Evolutionary conservation across 768 basidiomycete genomes (phyloP).

Genomic region (Serendipita vermifera): DNA sequence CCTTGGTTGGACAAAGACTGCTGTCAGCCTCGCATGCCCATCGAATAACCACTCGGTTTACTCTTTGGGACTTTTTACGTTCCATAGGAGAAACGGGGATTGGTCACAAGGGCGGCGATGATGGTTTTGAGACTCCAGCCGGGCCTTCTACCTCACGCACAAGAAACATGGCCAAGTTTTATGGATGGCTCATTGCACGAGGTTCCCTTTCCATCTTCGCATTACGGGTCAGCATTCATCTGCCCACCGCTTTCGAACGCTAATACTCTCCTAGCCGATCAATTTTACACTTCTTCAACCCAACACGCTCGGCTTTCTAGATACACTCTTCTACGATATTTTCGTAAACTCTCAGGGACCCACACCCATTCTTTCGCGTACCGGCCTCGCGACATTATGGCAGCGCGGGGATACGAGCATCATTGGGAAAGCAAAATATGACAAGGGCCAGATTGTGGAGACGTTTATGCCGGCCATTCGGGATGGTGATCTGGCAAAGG

Average conservation of each 20-base stretch:
- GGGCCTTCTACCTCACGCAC: conserved; percentile 43
- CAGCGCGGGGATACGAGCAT: conserved; percentile 15
- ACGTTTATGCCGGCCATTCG: conserved; percentile 64
- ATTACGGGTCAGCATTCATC: conserved; percentile 59
- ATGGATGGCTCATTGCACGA: conserved; percentile 90
- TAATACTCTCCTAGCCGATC: conserved; percentile 45
- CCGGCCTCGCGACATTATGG: conserved; percentile 2
- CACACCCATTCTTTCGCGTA: conserved; percentile 43
- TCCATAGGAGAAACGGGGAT: conserved; percentile 75
- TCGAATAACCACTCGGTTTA: conserved; percentile 88
- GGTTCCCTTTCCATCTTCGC: conserved; percentile 55
- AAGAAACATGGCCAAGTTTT: conserved; percentile 67
- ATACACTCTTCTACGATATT: conserved; percentile 51
- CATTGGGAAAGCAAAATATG: conserved; percentile 25
- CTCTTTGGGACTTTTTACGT: conserved; percentile 91
- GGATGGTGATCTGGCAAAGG: conserved; percentile 54
- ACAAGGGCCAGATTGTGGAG: conserved; percentile 50
- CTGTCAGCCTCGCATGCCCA: conserved; percentile 68
- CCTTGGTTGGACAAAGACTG: conserved; percentile 74
- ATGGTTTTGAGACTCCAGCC: conserved; percentile 36
- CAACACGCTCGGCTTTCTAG: conserved; percentile 51
- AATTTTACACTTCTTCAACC: conserved; percentile 68
- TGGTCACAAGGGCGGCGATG: conserved; percentile 61
- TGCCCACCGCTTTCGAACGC: neutral
- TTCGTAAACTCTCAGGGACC: conserved; percentile 63